Evolutionary conservation across 805 yeast species (phyloP).

Genomic region (Candida wancherniae): DNA sequence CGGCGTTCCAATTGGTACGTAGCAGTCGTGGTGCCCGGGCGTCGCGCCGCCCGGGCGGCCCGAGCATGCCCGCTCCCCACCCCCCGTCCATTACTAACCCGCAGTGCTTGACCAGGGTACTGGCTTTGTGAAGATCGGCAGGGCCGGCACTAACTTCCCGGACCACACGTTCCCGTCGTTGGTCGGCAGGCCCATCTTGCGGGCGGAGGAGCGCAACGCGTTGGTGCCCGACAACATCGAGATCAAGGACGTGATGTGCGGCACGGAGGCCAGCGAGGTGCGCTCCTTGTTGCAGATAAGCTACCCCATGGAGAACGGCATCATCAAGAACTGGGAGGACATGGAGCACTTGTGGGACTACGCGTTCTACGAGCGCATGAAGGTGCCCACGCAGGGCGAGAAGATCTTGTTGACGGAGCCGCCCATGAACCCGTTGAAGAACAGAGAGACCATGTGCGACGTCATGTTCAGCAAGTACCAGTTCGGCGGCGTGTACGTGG

Average conservation of each 20-base stretch:
- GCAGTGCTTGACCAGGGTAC: constrained; percentile 97
- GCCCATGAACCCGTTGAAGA: constrained; percentile 92
- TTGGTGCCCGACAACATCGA: constrained; percentile 56
- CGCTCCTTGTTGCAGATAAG: constrained; percentile 86
- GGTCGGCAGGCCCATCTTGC: constrained; percentile 92
- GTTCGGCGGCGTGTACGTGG: constrained; percentile 91
- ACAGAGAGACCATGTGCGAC: constrained; percentile 87
- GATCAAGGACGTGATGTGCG: constrained; percentile 96
- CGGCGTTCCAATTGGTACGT: constrained; percentile 20
- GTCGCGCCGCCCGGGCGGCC: too few species aligned
- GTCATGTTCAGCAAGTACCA: constrained; percentile 89
- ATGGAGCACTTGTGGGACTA: constrained; percentile 99
- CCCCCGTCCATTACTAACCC: constrained; percentile 11
- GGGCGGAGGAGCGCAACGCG: constrained; percentile 86
- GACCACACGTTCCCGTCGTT: constrained; percentile 95
- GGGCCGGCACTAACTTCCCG: constrained; percentile 96
- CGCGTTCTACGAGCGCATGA: constrained; percentile 88
- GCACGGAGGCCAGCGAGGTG: constrained; percentile 88
- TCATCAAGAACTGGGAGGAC: constrained; percentile 94
- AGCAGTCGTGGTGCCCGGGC: background rate
- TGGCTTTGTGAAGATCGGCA: constrained; percentile 94
- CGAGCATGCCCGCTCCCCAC: background rate
- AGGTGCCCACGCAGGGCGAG: constrained; percentile 65
- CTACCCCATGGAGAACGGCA: constrained; percentile 99
- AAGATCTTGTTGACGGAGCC: constrained; percentile 93